Evolutionary conservation across 768 basidiomycete species (phyloP).

Genomic region (Tricholoma terreum): DNA sequence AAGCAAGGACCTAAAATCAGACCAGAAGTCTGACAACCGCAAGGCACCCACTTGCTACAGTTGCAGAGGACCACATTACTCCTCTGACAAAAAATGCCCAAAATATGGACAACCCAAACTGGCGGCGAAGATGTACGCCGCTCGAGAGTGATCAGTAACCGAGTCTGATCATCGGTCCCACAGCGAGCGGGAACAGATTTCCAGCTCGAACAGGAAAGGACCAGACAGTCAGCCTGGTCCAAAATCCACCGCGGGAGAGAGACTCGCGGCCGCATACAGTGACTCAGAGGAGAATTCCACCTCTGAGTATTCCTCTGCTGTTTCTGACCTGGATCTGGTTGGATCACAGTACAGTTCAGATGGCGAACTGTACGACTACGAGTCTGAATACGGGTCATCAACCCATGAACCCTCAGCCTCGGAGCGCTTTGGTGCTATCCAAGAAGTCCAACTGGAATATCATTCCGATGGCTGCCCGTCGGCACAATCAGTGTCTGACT

Average conservation of each 20-base stretch:
- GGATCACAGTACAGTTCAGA: background rate
- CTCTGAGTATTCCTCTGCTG: background rate
- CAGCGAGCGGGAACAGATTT: background rate
- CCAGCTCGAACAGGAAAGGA: background rate
- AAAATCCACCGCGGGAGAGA: background rate
- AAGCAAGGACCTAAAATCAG: background rate
- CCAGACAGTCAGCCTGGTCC: too few species aligned
- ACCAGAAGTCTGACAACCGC: background rate
- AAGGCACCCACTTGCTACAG: background rate
- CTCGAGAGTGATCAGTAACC: background rate
- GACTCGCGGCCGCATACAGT: background rate
- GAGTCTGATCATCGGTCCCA: background rate
- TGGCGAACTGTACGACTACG: background rate
- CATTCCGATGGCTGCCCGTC: background rate
- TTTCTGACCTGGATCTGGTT: background rate
- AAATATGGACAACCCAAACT: background rate
- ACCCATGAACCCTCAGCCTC: background rate
- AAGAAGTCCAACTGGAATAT: background rate
- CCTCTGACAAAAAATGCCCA: background rate
- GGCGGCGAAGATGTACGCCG: background rate
- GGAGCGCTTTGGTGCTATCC: background rate
- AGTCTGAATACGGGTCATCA: background rate
- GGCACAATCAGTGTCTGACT: background rate
- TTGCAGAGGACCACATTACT: background rate
- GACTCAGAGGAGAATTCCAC: background rate